A percentile compares a stretch with the other conserved stretches of the same genome.
Conservation (phyloP, 768 basidiomycete species). For the Dendrothele bispora region DNA sequence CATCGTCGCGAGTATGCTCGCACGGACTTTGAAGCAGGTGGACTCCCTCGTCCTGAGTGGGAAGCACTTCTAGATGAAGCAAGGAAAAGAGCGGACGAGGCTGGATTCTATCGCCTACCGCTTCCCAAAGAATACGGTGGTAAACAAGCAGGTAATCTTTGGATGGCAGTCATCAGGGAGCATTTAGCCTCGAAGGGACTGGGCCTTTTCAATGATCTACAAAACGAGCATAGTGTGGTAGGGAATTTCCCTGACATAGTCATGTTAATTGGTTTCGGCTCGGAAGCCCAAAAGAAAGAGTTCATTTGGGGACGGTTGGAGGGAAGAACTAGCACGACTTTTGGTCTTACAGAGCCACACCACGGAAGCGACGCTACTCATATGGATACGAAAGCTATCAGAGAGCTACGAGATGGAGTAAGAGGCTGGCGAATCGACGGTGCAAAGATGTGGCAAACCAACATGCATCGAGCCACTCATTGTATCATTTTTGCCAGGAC, state of each 20-base stretch:
- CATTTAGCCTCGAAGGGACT: conserved; percentile 10
- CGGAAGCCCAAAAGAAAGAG: conserved; percentile 10
- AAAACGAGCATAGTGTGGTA: conserved; percentile 13
- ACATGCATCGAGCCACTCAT: conserved; percentile 10
- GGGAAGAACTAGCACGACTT: conserved; percentile 8
- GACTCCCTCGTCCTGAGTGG: conserved; percentile 9
- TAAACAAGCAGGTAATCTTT: conserved; percentile 6
- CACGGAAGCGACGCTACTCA: conserved; percentile 13
- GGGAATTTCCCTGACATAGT: conserved; percentile 12
- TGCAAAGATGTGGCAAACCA: conserved; percentile 11
- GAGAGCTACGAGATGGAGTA: not conserved
- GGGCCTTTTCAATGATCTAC: conserved; percentile 11
- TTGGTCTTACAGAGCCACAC: conserved; percentile 10
- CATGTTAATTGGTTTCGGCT: conserved; percentile 11
- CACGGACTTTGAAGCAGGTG: conserved; percentile 7
- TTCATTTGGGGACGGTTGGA: conserved; percentile 10
- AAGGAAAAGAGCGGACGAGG: conserved; percentile 6
- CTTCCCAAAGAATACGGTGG: conserved; percentile 11
- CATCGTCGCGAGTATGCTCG: conserved; percentile 12
- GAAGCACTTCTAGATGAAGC: conserved; percentile 12
- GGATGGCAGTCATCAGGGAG: conserved; percentile 11
- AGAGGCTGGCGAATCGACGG: conserved; percentile 8
- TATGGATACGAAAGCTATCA: conserved; percentile 9
- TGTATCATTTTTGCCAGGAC: conserved; percentile 13
- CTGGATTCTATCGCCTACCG: conserved; percentile 11